Evolutionary conservation across 768 basidiomycete species (phyloP), one percentile per base, ranked within the genome.

Genomic region (Tulasnella sp.): DNA sequence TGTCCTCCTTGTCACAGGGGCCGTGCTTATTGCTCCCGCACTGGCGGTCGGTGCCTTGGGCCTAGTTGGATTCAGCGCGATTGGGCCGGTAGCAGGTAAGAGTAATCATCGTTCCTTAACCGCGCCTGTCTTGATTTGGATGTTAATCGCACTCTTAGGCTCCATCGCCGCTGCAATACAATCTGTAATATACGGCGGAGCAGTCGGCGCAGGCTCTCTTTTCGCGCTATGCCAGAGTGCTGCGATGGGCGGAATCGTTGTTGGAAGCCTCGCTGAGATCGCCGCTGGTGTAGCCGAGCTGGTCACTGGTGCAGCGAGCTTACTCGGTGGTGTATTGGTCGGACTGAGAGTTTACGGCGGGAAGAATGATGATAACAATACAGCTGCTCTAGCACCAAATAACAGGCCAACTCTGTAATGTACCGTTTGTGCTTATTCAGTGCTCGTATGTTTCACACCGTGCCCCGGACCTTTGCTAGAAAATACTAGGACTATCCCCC

Each of bases 221-320:
- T 68, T 68, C 22, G 67, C 67, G 8, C 6, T 42, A 37, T 40
- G 14, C 26, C 67, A 68, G 39, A 34, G 34, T 11, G 67, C 67
- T 42, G 67, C 67, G 6, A 68, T 68, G 67, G 67, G 67, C 17
- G 67, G 67, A 9, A 47, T 68, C 22, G 67, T 22, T 12, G 67
- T 68, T 19, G 67, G 34, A 17, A 34, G 34, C 8, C 3, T 22
- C 17, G 37, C 22, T 68, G 39, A 68, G 67, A 34, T 68, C 11
- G 67, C 67, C 6, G 67, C 35, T 4, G 67, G 40, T 8, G 67
- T 40, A 19, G 67, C 42, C n/a, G 67, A 32, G 32, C 7, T 47
- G 11, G 42, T 17, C 17, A 17, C 67, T 2, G 67, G 67, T 22
- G 67, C 67, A 12, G 62, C 62, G 11, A 64, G n/a, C n/a, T n/a